Conservation (phyloP, 2,329 filamentous ascomycete species). For the Ophiocordyceps polyrhachis-furcata region DNA sequence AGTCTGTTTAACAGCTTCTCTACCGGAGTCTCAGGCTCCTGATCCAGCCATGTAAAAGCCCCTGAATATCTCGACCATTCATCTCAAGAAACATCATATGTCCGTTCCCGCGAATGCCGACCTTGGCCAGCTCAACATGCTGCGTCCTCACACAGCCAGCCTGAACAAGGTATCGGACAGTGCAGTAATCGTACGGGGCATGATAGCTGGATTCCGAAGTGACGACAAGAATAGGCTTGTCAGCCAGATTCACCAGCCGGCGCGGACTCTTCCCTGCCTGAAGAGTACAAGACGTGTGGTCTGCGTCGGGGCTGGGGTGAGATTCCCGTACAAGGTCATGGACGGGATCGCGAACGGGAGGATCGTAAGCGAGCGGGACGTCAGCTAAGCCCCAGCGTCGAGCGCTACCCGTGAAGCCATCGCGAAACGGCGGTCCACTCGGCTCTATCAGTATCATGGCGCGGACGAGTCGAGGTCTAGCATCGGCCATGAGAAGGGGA, state of each 20-base stretch:
- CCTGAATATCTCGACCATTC: constrained; percentile 22
- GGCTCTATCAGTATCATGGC: constrained; percentile 26
- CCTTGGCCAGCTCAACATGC: constrained; percentile 17
- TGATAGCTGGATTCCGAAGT: constrained; percentile 26
- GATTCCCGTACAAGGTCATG: constrained; percentile 14
- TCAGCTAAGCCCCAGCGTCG: constrained; percentile 27
- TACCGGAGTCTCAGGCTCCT: neutral
- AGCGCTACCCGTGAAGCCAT: constrained; percentile 14
- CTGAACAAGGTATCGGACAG: constrained; percentile 21
- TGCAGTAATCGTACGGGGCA: constrained; percentile 25
- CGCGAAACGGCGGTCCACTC: constrained; percentile 25
- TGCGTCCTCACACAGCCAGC: constrained; percentile 17
- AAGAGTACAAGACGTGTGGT: constrained; percentile 11
- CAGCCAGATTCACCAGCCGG: constrained; percentile 3
- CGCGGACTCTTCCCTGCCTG: constrained; percentile 11
- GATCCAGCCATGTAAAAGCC: constrained; percentile 9
- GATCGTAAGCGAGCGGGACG: constrained; percentile 27
- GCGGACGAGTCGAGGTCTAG: constrained; percentile 19
- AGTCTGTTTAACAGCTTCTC: too few species aligned
- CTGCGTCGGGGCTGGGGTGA: constrained; percentile 7
- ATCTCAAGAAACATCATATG: constrained; percentile 30
- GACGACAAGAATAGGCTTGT: constrained; percentile 6
- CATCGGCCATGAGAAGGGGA: constrained; percentile 22
- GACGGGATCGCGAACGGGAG: constrained; percentile 17
- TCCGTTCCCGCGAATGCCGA: constrained; percentile 23